Evolutionary conservation across 2,329 filamentous ascomycete genomes (phyloP).

Genomic region (Exophiala dermatitidis): DNA sequence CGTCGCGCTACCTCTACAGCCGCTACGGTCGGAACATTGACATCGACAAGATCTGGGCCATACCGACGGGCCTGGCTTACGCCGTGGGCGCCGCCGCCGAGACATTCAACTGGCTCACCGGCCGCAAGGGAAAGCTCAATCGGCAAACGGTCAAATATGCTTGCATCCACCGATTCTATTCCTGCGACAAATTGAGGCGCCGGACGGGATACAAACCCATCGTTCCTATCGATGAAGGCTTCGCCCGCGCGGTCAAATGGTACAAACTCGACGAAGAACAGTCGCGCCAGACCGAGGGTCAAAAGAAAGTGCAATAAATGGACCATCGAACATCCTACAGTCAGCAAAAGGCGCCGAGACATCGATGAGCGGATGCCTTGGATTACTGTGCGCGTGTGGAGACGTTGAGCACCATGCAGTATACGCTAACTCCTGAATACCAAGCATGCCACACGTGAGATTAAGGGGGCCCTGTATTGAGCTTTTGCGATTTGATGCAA

Average conservation of each 20-base stretch:
- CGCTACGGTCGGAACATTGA: constrained; percentile 40
- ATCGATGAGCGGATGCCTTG: neutral
- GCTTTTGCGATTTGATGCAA: no score
- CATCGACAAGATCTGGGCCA: constrained; percentile 35
- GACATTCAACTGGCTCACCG: constrained; percentile 37
- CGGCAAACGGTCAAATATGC: constrained; percentile 41
- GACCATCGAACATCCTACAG: constrained; percentile 18
- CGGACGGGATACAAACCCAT: constrained; percentile 41
- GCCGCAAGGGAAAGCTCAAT: constrained; percentile 42
- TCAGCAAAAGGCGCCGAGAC: constrained; percentile 38
- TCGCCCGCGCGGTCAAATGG: constrained; percentile 38
- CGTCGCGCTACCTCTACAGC: constrained; percentile 70
- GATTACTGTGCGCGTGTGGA: neutral
- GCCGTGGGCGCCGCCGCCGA: constrained; percentile 39
- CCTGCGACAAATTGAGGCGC: constrained; percentile 41
- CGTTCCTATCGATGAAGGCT: constrained; percentile 41
- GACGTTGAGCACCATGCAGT: no score
- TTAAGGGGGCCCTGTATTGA: no score
- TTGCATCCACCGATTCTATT: constrained; percentile 44
- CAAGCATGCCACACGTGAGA: no score
- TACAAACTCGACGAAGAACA: constrained; percentile 30
- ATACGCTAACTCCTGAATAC: no score
- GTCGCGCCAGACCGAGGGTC: constrained; percentile 31
- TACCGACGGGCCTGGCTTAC: constrained; percentile 37
- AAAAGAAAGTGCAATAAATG: constrained; percentile 37